A percentile compares a stretch with the other conserved stretches of the same genome.
These are phyloP conservation scores for Gardenia jasminoides DNA, from an alignment of 257 asterid species.

Conservation along the genomic window DNA sequence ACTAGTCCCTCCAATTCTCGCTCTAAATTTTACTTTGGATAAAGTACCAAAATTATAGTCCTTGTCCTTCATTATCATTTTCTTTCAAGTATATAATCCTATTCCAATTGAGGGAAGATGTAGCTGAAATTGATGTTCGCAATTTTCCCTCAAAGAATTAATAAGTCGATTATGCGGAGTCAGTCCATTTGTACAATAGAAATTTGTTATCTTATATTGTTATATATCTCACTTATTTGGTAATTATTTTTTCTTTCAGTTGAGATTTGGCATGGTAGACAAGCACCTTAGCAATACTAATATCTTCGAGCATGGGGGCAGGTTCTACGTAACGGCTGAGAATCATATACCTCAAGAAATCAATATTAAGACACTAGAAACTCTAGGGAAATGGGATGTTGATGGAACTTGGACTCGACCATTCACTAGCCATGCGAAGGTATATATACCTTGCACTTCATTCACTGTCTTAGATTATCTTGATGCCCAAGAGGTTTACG, in stretches of 20 bases:
- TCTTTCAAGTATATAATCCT: background rate
- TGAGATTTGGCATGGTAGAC: conserved; percentile 51
- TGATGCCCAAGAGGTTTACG: background rate
- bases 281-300: conserved; percentile 54
- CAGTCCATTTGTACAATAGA: background rate
- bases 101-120: background rate
- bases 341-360: conserved; percentile 58
- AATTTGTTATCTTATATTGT: background rate
- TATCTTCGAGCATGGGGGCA: conserved; percentile 57
- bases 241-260: conserved; percentile 26
- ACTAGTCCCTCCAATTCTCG: too few species aligned
- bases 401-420: conserved; percentile 57
- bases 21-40: too few species aligned
- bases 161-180: background rate
- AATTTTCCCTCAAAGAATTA: too few species aligned
- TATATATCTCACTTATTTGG: background rate
- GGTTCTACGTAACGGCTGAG: conserved; percentile 46
- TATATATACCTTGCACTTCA: conserved; percentile 14
- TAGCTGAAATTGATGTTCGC: too few species aligned
- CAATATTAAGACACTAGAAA: conserved; percentile 41
- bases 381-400: conserved; percentile 45
- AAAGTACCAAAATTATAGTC: background rate
- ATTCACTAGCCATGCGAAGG: conserved; percentile 72
- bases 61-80: background rate
- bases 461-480: background rate